These are phyloP conservation scores for Solanum chacoense DNA, from an alignment of 305 asterid species.

Conservation along the genomic window DNA sequence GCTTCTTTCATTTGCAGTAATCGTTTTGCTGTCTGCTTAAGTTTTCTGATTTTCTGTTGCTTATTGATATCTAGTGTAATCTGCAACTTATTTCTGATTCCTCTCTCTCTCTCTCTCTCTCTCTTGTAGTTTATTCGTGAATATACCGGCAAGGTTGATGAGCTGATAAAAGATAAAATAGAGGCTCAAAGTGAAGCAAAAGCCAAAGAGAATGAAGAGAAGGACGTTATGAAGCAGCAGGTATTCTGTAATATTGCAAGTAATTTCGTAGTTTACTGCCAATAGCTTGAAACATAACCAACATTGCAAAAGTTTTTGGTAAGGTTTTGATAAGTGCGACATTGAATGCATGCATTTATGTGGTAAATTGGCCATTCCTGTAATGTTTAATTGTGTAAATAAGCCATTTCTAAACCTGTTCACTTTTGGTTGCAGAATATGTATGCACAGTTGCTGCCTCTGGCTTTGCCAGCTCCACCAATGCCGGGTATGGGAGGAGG, in stretches of 20 bases:
- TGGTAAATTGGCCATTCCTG: background rate
- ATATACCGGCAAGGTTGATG: conserved; percentile 92
- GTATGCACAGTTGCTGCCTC: conserved; percentile 94
- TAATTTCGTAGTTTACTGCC: background rate
- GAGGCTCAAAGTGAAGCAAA: conserved; percentile 69
- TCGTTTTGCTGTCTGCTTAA: background rate
- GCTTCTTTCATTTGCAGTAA: background rate
- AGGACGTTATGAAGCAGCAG: conserved; percentile 83
- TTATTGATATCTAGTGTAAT: background rate
- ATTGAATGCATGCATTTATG: background rate
- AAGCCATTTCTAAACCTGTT: background rate
- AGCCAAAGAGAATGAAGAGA: conserved; percentile 83
- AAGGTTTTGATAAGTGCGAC: background rate
- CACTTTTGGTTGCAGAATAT: conserved; percentile 57
- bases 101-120: conserved; percentile 6
- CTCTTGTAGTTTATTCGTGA: conserved; percentile 82
- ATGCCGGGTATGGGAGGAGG: conserved; percentile 82
- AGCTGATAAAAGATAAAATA: conserved; percentile 75
- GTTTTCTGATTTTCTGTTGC: background rate
- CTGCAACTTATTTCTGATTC: background rate
- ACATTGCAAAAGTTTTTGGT: background rate
- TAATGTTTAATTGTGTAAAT: background rate
- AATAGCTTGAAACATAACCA: background rate
- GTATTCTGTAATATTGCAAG: conserved; percentile 19
- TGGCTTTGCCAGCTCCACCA: conserved; percentile 96